phyloP scores from a whole-genome alignment of 1,284 basidiomycete species.

The Moesziomyces globuligerus region DNA sequence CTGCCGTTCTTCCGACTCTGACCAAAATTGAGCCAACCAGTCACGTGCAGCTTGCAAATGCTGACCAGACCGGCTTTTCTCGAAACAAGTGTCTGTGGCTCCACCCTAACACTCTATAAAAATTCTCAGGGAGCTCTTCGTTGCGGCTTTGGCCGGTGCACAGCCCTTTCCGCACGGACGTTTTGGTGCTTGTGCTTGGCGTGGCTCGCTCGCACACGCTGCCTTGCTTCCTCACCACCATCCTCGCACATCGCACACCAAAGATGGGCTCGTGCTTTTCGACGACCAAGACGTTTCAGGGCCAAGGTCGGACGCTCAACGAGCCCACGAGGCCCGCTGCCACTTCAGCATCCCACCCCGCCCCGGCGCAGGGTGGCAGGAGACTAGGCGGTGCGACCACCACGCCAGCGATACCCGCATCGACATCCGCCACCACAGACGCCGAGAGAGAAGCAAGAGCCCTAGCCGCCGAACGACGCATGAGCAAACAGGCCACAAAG shows the following conservation, averaged over 20 bases:
- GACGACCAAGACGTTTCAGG: constrained; percentile 18
- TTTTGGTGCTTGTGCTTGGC: too few species aligned
- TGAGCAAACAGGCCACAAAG: constrained; percentile 25
- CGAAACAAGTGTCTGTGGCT: background rate
- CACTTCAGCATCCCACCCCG: background rate
- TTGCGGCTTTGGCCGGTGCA: too few species aligned
- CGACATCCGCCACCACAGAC: background rate
- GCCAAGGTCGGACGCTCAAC: constrained; percentile 28
- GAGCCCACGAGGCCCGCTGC: constrained; percentile 1
- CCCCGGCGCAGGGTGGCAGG: background rate
- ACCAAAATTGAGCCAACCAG: constrained; percentile 7
- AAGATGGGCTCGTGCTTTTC: constrained; percentile 39
- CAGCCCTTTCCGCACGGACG: background rate
- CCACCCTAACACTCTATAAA: background rate
- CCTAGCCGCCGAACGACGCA: constrained; percentile 28
- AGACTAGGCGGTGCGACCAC: constrained; percentile 9
- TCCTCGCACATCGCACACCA: background rate
- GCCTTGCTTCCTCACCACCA: background rate
- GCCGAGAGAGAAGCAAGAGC: constrained; percentile 34
- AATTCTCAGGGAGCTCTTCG: too few species aligned
- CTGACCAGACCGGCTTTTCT: background rate
- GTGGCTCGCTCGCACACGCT: too few species aligned
- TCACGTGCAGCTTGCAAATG: constrained; percentile 8
- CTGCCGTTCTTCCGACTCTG: constrained; percentile 20
- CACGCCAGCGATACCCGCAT: background rate